A percentile compares a stretch with the other conserved stretches of the same genome.
phyloP scores from a whole-genome alignment of 1,284 basidiomycete species.

The Coniferiporia sulphurascens region DNA sequence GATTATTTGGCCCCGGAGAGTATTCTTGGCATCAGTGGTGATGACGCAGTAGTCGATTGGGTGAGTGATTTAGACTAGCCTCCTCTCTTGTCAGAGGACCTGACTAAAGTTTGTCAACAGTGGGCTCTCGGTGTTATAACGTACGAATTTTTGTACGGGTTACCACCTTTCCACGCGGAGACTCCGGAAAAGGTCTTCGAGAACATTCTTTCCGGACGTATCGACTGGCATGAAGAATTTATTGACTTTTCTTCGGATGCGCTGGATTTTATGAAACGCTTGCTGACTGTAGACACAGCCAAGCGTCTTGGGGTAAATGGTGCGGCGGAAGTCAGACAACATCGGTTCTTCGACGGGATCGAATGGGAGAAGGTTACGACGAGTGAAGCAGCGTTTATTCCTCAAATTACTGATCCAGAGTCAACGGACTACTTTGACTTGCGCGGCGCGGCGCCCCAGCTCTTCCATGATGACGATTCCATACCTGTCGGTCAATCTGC shows the following conservation, averaged over 20 bases:
- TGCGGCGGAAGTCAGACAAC: slow-evolving; percentile 88
- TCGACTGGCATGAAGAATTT: slow-evolving; percentile 95
- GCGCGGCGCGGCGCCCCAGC: slow-evolving; percentile 83
- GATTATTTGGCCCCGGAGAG: slow-evolving; percentile 97
- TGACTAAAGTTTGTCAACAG: slow-evolving; percentile 33
- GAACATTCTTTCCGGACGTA: slow-evolving; percentile 94
- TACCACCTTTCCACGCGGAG: slow-evolving; percentile 97
- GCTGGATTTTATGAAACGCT: slow-evolving; percentile 85
- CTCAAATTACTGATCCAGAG: slow-evolving; percentile 92
- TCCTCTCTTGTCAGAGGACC: neutral
- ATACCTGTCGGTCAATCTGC: slow-evolving; percentile 43
- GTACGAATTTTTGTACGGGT: slow-evolving; percentile 97
- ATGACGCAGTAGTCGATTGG: slow-evolving; percentile 97
- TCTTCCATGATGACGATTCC: slow-evolving; percentile 83
- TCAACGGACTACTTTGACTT: slow-evolving; percentile 99
- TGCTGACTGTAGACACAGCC: slow-evolving; percentile 81
- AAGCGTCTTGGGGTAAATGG: slow-evolving; percentile 84
- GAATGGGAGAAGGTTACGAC: slow-evolving; percentile 92
- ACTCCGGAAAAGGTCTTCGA: slow-evolving; percentile 97
- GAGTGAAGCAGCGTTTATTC: slow-evolving; percentile 92
- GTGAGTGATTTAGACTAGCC: slow-evolving; percentile 38
- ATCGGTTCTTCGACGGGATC: slow-evolving; percentile 87
- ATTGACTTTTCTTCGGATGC: slow-evolving; percentile 86
- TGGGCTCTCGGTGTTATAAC: slow-evolving; percentile 99
- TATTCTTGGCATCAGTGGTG: slow-evolving; percentile 92